These are phyloP conservation scores for Neurospora sp. DNA, from an alignment of 495 filamentous ascomycete species.

Conservation along the genomic window DNA sequence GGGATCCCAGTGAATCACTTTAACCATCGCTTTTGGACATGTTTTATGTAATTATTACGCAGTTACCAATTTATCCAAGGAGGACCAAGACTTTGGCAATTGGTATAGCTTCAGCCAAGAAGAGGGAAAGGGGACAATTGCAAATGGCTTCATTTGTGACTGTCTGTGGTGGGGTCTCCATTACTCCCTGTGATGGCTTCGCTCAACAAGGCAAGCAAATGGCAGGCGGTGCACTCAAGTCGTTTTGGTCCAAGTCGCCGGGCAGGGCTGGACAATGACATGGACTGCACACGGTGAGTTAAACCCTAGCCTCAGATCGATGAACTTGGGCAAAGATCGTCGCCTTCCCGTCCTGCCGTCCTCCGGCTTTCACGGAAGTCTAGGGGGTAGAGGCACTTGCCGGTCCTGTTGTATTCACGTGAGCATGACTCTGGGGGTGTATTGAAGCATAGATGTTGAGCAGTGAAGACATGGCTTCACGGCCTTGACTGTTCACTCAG, in stretches of 20 bases:
- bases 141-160: neutral
- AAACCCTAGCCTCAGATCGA: neutral
- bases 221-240: neutral
- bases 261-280: neutral
- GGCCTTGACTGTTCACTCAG: neutral
- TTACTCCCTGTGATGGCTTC: neutral
- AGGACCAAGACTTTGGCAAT: neutral
- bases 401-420: neutral
- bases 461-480: neutral
- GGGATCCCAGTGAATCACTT: neutral
- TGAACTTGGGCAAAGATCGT: neutral
- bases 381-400: neutral
- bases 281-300: neutral
- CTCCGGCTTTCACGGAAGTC: neutral
- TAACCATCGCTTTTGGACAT: neutral
- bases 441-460: neutral
- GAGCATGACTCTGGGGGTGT: neutral
- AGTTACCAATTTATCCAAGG: neutral
- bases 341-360: neutral
- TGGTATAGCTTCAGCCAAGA: neutral
- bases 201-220: neutral
- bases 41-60: neutral
- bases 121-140: neutral
- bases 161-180: neutral
- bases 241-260: neutral